A percentile compares a stretch with the other conserved stretches of the same genome.
Evolutionary conservation across 495 filamentous ascomycete species (phyloP).

Genomic region (Daldinia concentrica): DNA sequence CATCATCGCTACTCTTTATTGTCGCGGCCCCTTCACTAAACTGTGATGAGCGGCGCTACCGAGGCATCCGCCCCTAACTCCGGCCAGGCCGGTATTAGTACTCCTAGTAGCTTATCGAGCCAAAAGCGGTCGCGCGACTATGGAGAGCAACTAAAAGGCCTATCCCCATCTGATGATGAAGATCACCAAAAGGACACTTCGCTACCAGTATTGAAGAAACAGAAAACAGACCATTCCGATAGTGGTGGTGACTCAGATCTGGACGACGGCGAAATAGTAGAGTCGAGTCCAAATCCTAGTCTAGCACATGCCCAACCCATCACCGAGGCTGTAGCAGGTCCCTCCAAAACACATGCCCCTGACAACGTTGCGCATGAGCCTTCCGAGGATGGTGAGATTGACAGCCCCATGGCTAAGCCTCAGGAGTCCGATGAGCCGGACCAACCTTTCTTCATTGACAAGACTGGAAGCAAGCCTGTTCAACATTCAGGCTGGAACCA

Average conservation of each 20-base stretch:
- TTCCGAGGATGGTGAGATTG: slow-evolving; percentile 33
- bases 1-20: background rate
- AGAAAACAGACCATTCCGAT: slow-evolving; percentile 21
- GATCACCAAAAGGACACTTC: background rate
- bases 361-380: slow-evolving; percentile 12
- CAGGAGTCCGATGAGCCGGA: background rate
- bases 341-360: background rate
- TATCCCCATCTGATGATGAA: slow-evolving; percentile 38
- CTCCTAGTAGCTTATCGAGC: slow-evolving; percentile 12
- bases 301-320: slow-evolving; percentile 11
- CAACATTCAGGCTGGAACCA: slow-evolving; percentile 50
- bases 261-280: slow-evolving; percentile 51
- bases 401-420: slow-evolving; percentile 1
- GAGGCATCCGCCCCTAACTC: slow-evolving; percentile 5
- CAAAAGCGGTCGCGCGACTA: slow-evolving; percentile 41
- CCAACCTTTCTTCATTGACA: slow-evolving; percentile 27
- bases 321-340: background rate
- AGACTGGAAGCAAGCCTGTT: slow-evolving; percentile 1
- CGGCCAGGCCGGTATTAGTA: slow-evolving; percentile 15
- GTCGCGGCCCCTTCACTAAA: background rate
- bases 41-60: slow-evolving; percentile 16
- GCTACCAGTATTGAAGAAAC: slow-evolving; percentile 36
- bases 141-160: slow-evolving; percentile 42
- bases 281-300: slow-evolving; percentile 35
- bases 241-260: slow-evolving; percentile 31